Conservation (phyloP, 257 asterid species). For the Sherardia arvensis region DNA sequence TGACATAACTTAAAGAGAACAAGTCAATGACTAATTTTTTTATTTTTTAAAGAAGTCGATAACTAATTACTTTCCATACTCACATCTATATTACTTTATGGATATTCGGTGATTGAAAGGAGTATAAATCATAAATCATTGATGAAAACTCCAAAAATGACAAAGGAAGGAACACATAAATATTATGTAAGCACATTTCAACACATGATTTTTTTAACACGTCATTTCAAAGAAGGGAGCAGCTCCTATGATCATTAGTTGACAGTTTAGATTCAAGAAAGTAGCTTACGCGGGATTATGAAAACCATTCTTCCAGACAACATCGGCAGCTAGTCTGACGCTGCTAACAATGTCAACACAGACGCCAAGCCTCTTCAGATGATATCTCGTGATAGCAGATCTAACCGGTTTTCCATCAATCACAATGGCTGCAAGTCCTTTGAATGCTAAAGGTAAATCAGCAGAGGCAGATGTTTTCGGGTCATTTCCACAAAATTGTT, state of each 20-base stretch:
- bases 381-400: constrained; percentile 73
- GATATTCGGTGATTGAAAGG: neutral
- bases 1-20: too few species aligned
- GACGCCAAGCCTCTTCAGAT: constrained; percentile 75
- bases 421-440: constrained; percentile 58
- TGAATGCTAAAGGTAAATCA: constrained; percentile 47
- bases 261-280: neutral
- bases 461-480: constrained; percentile 38
- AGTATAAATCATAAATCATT: neutral
- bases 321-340: constrained; percentile 36
- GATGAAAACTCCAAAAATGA: neutral
- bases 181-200: neutral
- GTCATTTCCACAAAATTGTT: constrained; percentile 26
- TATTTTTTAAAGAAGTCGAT: too few species aligned
- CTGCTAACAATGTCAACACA: constrained; percentile 46
- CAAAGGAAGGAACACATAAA: neutral
- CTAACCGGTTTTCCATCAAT: constrained; percentile 73
- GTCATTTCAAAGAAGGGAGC: neutral
- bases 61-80: neutral
- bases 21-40: constrained; percentile 1
- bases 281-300: constrained; percentile 41
- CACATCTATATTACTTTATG: neutral
- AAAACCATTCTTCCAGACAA: constrained; percentile 30
- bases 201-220: too few species aligned
- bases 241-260: neutral